A percentile compares a stretch with the other conserved stretches of the same genome.
These are phyloP conservation scores for Chlamydomonas sphaeroides DNA, from an alignment of 139 green algal species.

Conservation along the genomic window DNA sequence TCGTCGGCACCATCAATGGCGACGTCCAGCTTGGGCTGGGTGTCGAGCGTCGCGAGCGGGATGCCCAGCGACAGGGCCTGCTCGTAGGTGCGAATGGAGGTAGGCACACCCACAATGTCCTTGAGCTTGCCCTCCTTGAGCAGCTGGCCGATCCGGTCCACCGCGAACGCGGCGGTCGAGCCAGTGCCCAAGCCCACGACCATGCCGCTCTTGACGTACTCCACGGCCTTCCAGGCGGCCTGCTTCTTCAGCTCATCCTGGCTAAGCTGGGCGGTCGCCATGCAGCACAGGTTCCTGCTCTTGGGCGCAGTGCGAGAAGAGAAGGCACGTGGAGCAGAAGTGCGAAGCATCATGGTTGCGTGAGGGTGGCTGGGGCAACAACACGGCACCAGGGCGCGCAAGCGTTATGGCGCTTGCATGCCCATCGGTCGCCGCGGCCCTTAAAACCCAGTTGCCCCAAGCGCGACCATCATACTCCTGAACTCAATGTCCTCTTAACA, in stretches of 20 bases:
- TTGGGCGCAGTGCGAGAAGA: too few relatives aligned
- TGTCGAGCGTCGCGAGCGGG: slow-evolving; percentile 95
- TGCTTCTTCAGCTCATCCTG: slow-evolving; percentile 97
- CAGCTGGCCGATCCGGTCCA: slow-evolving; percentile 95
- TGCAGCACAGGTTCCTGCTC: slow-evolving; percentile 29
- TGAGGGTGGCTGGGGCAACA: neutral
- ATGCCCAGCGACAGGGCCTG: slow-evolving; percentile 92
- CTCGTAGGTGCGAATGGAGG: slow-evolving; percentile 92
- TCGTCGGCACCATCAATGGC: slow-evolving; percentile 99
- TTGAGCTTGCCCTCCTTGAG: slow-evolving; percentile 91
- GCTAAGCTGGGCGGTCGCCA: slow-evolving; percentile 39
- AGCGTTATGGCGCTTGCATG: too few relatives aligned
- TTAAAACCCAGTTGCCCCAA: too few relatives aligned
- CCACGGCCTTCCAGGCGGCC: slow-evolving; percentile 94
- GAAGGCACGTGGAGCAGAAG: too few relatives aligned
- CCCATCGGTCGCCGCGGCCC: too few relatives aligned
- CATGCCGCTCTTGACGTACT: slow-evolving; percentile 98
- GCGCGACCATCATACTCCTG: too few relatives aligned
- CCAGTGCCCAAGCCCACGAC: slow-evolving; percentile 96
- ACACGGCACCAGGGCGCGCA: too few relatives aligned
- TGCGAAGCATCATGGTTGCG: too few relatives aligned
- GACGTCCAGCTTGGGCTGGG: slow-evolving; percentile 94
- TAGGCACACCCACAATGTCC: slow-evolving; percentile 97
- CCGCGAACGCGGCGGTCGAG: slow-evolving; percentile 98
- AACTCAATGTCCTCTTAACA: too few relatives aligned